Percentiles rank a stretch among this genome's conserved stretches.
Evolutionary conservation across 2,329 filamentous ascomycete species (phyloP).

Genomic region (Aspergillus phoenicis): DNA sequence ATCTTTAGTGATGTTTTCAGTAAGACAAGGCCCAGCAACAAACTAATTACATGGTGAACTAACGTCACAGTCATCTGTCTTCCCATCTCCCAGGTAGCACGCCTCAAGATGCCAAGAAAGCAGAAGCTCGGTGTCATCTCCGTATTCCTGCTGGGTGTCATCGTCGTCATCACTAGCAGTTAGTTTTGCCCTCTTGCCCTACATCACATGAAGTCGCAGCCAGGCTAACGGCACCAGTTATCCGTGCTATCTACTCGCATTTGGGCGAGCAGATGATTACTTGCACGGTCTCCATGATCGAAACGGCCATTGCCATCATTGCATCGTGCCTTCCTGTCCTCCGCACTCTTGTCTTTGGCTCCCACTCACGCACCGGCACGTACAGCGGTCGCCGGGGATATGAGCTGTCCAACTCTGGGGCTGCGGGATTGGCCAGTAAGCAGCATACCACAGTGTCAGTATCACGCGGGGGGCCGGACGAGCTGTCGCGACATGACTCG

Average conservation of each 20-base stretch:
- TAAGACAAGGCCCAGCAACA: not conserved
- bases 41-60: not conserved
- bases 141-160: constrained; percentile 22
- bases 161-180: constrained; percentile 26
- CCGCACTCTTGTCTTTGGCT: constrained; percentile 30
- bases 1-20: constrained; percentile 26
- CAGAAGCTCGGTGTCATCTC: constrained; percentile 24
- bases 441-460: constrained; percentile 17
- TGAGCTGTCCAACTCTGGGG: constrained; percentile 22
- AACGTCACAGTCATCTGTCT: constrained; percentile 23
- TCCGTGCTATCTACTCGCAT: constrained; percentile 25
- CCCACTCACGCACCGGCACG: constrained; percentile 23
- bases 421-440: constrained; percentile 11
- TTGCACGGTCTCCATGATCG: constrained; percentile 29
- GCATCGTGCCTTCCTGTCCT: constrained; percentile 23
- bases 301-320: constrained; percentile 26
- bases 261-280: constrained; percentile 27
- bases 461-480: constrained; percentile 13
- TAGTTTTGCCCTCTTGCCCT: constrained; percentile 1
- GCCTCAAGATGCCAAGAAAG: constrained; percentile 22
- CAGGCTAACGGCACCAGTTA: constrained; percentile 18
- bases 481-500: constrained; percentile 22
- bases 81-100: constrained; percentile 23
- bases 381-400: constrained; percentile 23
- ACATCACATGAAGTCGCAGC: not conserved